Base-by-base conservation (phyloP, 371 early-diverging fungal genomes). In the Vairimorpha ceranae region DNA sequence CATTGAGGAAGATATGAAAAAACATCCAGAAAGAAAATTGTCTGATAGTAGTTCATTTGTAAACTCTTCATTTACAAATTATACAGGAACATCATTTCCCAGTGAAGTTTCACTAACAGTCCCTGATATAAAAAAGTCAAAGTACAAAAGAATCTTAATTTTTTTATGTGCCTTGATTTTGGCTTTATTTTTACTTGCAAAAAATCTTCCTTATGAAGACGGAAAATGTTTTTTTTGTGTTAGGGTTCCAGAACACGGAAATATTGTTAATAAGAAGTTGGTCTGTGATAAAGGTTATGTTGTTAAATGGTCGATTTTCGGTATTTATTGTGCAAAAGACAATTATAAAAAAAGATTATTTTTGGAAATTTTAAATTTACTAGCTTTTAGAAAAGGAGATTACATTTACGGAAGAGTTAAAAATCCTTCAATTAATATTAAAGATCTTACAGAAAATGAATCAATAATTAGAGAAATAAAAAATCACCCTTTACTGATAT, bases 221-320 rank as follows among this genome's bases (percentile, higher is more conserved):
- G 29, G 17, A 14, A 65, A 33, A 21, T 27, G 14, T 21, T 54
- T 70, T 17, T 41, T 29, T 12, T 79, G 79, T 41, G 46, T 75
- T 3, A 65, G 54, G 8, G 7, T 63, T 21, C 79, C 79, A 23
- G 21, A 43, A 41, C 35, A 79, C 54, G 54, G 72, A 14, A 65
- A 59, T 17, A 6, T 79, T 30, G 23, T 66, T 27, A 23, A 70
- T 58, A 64, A 51, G 4, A 63, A 66, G 23, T 32, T 58, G 1
- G 41, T 29, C 2, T 79, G 79, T 45, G 66, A 70, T n/a, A 45
- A 56, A 12, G 79, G 79, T 25, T 79, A 63, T 60, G 67, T 56
- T 64, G 2, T 60, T 17, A 64, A 30, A 38, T 54, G 35, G 6
- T 59, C 68, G 10, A 21, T 79, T 17, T 38, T 76, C n/a, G 36